A percentile compares a stretch with the other conserved stretches of the same genome.
Evolutionary conservation across 176 grass and related monocot species (phyloP).

Genomic region (Puccinellia tenuiflora): DNA sequence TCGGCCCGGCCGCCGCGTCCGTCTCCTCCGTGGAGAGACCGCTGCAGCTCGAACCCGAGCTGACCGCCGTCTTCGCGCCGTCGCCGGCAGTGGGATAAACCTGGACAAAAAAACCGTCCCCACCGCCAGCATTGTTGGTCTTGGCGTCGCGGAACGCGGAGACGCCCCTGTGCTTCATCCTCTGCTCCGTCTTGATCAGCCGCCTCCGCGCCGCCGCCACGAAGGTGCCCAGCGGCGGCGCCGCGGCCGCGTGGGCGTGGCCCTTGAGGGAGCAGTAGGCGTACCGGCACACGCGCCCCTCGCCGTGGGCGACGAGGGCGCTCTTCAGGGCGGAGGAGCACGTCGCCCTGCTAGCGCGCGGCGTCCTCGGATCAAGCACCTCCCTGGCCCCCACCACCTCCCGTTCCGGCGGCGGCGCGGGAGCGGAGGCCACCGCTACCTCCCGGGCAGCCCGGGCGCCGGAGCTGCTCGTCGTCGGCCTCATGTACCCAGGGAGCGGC

Average conservation of each 20-base stretch:
- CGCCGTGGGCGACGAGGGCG: conserved; percentile 8
- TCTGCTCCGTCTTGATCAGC: conserved; percentile 74
- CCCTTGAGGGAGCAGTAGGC: conserved; percentile 80
- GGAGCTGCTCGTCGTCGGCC: conserved; percentile 4
- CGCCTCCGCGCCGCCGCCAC: conserved; percentile 50
- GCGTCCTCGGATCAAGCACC: accelerated
- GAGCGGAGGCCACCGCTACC: too few relatives aligned
- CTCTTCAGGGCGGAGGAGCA: conserved; percentile 67
- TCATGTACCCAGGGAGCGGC: not conserved
- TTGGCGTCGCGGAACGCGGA: conserved; percentile 40
- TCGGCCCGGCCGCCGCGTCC: not conserved
- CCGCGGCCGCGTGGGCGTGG: conserved; percentile 50
- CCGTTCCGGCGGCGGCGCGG: not conserved
- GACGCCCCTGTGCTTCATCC: conserved; percentile 67
- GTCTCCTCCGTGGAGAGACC: conserved; percentile 52
- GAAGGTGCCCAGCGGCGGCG: conserved; percentile 48
- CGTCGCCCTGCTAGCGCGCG: conserved; percentile 48
- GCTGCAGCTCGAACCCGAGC: conserved; percentile 16
- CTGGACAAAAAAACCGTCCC: conserved; percentile 51
- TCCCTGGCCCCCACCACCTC: not conserved
- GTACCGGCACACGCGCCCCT: conserved; percentile 55
- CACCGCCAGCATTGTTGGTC: not conserved
- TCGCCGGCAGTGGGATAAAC: too few relatives aligned
- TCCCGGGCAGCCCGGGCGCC: not conserved
- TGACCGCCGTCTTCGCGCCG: not conserved